Conservation (phyloP, 257 asterid species). For the Nicotiana benthamiana region DNA sequence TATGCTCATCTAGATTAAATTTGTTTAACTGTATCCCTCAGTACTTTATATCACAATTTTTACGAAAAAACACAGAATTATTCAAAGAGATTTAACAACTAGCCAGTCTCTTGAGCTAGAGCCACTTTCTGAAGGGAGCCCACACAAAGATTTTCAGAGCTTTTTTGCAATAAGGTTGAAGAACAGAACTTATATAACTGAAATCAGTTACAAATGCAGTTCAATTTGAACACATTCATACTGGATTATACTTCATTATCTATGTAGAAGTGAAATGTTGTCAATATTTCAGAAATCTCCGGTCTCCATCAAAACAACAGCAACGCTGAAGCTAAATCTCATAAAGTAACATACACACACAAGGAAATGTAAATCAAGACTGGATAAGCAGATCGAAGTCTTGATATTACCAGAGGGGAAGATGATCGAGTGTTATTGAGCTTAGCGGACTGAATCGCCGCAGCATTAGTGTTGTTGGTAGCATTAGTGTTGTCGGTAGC, state of each 20-base stretch:
- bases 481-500: background rate
- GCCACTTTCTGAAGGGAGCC: background rate
- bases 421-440: slow-evolving; percentile 59
- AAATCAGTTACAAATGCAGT: background rate
- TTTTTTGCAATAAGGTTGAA: background rate
- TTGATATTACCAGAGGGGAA: slow-evolving; percentile 66
- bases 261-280: background rate
- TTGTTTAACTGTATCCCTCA: background rate
- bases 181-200: background rate
- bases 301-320: background rate
- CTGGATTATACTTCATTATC: background rate
- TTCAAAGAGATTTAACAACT: background rate
- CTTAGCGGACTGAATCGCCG: slow-evolving; percentile 37
- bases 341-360: background rate
- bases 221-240: background rate
- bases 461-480: slow-evolving; percentile 4
- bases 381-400: background rate
- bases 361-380: background rate
- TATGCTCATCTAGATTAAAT: background rate
- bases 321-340: background rate
- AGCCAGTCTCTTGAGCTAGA: slow-evolving; percentile 10
- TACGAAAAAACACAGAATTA: background rate
- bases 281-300: background rate
- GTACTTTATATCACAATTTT: background rate
- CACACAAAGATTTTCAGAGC: background rate